Percentiles rank a stretch among this genome's conserved stretches.
These are phyloP conservation scores for Coemansia sp. DNA, from an alignment of 192 early-diverging fungal species.

Conservation along the genomic window DNA sequence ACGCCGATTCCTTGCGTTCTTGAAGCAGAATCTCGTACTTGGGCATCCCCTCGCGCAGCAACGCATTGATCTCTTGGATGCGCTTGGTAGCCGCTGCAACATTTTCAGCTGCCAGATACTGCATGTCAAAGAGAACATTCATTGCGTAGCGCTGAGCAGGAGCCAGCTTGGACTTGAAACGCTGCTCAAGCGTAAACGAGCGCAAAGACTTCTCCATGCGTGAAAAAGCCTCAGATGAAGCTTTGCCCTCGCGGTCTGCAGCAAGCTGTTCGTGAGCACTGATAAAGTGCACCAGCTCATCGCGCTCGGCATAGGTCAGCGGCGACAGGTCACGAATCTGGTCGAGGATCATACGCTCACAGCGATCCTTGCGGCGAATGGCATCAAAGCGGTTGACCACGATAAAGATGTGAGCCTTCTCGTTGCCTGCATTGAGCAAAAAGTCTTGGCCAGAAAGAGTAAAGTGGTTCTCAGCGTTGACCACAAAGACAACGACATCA, in stretches of 20 bases:
- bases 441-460: constrained; percentile 97
- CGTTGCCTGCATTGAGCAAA: constrained; percentile 92
- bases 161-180: constrained; percentile 88
- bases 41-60: constrained; percentile 66
- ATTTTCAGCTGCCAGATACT: constrained; percentile 71
- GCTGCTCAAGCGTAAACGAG: constrained; percentile 92
- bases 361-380: constrained; percentile 92
- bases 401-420: constrained; percentile 98
- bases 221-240: constrained; percentile 61
- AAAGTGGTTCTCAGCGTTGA: constrained; percentile 99
- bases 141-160: constrained; percentile 89
- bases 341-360: constrained; percentile 89
- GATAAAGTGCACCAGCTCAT: constrained; percentile 97
- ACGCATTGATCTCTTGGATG: constrained; percentile 59
- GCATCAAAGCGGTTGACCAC: constrained; percentile 97
- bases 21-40: constrained; percentile 72
- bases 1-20: constrained; percentile 67
- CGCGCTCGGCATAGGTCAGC: constrained; percentile 82
- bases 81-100: constrained; percentile 57
- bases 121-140: constrained; percentile 82
- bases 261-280: constrained; percentile 59
- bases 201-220: constrained; percentile 83
- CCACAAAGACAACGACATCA: constrained; percentile 98
- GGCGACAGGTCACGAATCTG: constrained; percentile 96
- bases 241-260: constrained; percentile 28